Evolutionary conservation across 192 early-diverging fungal species (phyloP), one percentile per base, ranked within the genome.

Genomic region (Gamsiella multidivaricata): DNA sequence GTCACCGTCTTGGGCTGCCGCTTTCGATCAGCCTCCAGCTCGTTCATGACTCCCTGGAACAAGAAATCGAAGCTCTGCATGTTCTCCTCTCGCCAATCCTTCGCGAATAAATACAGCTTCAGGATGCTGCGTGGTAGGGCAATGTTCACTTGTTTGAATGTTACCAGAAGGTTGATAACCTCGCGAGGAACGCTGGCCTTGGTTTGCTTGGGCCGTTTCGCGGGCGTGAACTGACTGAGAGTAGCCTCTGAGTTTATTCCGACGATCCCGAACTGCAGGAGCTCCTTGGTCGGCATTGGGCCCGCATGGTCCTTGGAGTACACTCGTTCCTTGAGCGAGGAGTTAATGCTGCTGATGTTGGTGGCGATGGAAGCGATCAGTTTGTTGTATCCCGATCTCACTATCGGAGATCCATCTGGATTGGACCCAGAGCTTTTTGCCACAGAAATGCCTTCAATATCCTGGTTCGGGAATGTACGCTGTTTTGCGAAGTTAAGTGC

Each of bases 91-190:
- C 87, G 80, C 93, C 93, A 95, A 32, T 90, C 87, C 55, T 91
- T 90, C n/a, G 93, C 80, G 70, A 95, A 94, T 3, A 84, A 74
- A 52, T 93, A 90, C 12, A 95, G 49, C 42, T 88, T 89, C n/a
- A 95, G 61, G 14, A 95, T 69, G 57, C 91, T 92, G 45, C 88
- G 81, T 7, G 88, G 89, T 0, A 87, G 58, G 33, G 80, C 69
- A 33, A 90, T 53, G 29, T 74, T 58, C 26, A 89, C 63, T 18
- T 68, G 68, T 60, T 83, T 70, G 39, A 89, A 66, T 0, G 65
- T 82, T n/a, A 83, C 78, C 54, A 87, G 73, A 18, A 87, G 34
- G 28, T 85, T 85, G 32, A 89, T 54, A 0, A 86, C 70, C 43
- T 88, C 74, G 10, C 67, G 69, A 3, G 55, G 57, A 14, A 78